Percentiles rank a stretch among this genome's conserved stretches.
These are phyloP conservation scores for Penicillium malachiteum DNA, from an alignment of 495 filamentous ascomycete species.

Conservation along the genomic window DNA sequence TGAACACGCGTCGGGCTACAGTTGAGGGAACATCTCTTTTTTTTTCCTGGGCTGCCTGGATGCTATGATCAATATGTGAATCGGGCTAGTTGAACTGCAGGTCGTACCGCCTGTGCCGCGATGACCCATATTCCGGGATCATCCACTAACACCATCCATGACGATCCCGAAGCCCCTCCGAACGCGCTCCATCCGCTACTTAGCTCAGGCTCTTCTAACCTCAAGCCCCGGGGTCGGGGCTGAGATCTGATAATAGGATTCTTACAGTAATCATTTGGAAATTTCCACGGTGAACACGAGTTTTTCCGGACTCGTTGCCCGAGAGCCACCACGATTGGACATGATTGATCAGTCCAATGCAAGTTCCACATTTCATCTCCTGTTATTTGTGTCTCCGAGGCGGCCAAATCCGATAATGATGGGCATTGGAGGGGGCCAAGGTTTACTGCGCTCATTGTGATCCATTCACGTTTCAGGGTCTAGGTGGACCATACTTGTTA, in stretches of 20 bases:
- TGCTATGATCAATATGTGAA: too few relatives aligned
- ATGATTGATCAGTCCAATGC: neutral
- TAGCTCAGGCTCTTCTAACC: too few relatives aligned
- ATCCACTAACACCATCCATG: too few relatives aligned
- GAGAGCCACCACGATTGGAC: neutral
- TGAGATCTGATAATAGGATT: neutral
- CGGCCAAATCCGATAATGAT: neutral
- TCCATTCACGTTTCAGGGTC: conserved; percentile 4
- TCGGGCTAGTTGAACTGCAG: too few relatives aligned
- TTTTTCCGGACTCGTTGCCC: neutral
- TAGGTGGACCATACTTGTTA: neutral
- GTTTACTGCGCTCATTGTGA: neutral
- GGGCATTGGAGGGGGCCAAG: neutral
- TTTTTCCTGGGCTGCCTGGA: too few relatives aligned
- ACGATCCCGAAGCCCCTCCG: too few relatives aligned
- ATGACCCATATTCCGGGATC: too few relatives aligned
- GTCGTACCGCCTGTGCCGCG: too few relatives aligned
- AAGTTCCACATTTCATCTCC: conserved; percentile 3
- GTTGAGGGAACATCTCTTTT: too few relatives aligned
- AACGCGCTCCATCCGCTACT: too few relatives aligned
- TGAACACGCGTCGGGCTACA: too few relatives aligned
- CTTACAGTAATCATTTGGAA: neutral
- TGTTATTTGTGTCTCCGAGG: neutral
- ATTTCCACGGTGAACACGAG: neutral
- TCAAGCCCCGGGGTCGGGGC: neutral